phyloP scores from a whole-genome alignment of 2,329 filamentous ascomycete species.

The Aspergillus ochraceus region DNA sequence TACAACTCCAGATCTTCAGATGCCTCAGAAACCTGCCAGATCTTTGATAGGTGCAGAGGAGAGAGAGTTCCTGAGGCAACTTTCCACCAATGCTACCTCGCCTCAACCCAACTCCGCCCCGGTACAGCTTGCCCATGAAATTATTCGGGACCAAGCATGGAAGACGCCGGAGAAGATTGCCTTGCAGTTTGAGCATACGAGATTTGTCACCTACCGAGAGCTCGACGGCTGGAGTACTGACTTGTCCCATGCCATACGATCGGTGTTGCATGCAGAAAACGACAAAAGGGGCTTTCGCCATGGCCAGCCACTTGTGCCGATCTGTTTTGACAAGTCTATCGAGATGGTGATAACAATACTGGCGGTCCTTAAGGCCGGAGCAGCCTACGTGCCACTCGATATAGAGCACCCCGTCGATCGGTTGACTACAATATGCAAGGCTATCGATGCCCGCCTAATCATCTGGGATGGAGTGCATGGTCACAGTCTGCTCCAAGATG shows the following conservation, averaged over 20 bases:
- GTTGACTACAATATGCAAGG: neutral
- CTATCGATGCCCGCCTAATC: neutral
- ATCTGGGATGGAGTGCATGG: neutral
- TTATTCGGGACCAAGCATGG: neutral
- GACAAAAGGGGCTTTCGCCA: neutral
- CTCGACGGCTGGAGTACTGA: neutral
- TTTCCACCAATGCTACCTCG: neutral
- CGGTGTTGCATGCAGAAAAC: neutral
- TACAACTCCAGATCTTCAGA: neutral
- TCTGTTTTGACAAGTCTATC: neutral
- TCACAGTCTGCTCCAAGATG: neutral
- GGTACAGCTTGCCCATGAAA: neutral
- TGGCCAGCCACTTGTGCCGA: neutral
- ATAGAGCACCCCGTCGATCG: neutral
- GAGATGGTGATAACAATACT: neutral
- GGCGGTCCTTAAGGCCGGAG: neutral
- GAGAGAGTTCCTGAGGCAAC: neutral
- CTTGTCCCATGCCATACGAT: neutral
- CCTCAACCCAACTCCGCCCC: neutral
- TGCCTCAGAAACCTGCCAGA: neutral
- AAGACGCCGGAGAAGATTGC: constrained; percentile 7
- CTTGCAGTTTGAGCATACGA: constrained; percentile 5
- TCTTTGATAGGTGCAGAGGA: neutral
- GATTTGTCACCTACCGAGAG: constrained; percentile 5
- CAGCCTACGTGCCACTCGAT: neutral